Evolutionary conservation across 176 grass and related monocot species (phyloP).

Genomic region (Areca catechu): DNA sequence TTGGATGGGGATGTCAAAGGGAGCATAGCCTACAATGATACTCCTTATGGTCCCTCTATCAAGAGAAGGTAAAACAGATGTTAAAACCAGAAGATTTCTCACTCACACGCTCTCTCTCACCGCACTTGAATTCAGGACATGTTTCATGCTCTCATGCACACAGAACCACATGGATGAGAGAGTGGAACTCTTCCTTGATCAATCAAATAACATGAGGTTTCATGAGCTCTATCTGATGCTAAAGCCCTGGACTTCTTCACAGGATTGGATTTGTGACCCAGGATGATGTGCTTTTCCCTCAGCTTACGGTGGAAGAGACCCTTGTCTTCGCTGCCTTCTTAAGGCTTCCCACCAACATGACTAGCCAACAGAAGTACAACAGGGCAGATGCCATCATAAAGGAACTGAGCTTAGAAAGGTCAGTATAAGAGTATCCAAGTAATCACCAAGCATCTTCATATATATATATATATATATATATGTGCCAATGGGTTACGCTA

Average conservation of each 20-base stretch:
- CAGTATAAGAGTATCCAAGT: neutral
- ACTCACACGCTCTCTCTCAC: no score
- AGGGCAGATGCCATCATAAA: constrained; percentile 68
- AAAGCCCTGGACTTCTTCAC: neutral
- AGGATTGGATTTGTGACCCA: constrained; percentile 96
- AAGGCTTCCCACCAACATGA: constrained; percentile 70
- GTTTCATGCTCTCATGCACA: no score
- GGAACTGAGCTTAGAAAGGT: constrained; percentile 74
- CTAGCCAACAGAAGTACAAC: constrained; percentile 66
- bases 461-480: no score
- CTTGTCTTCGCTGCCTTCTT: constrained; percentile 81
- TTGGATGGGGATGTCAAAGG: constrained; percentile 54
- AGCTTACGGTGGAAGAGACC: constrained; percentile 91
- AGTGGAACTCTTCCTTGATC: no score
- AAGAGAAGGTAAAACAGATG: constrained; percentile 49
- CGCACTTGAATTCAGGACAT: no score
- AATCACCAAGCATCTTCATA: no score
- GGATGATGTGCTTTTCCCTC: constrained; percentile 84
- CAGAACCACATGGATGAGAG: no score
- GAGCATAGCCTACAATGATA: constrained; percentile 75
- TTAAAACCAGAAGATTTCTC: no score
- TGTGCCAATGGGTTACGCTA: no score
- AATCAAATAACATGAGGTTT: neutral
- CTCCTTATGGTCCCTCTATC: constrained; percentile 59
- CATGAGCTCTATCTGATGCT: no score